These are phyloP conservation scores for Tolypocladium paradoxum DNA, from an alignment of 2,329 filamentous ascomycete genomes.

Conservation along the genomic window DNA sequence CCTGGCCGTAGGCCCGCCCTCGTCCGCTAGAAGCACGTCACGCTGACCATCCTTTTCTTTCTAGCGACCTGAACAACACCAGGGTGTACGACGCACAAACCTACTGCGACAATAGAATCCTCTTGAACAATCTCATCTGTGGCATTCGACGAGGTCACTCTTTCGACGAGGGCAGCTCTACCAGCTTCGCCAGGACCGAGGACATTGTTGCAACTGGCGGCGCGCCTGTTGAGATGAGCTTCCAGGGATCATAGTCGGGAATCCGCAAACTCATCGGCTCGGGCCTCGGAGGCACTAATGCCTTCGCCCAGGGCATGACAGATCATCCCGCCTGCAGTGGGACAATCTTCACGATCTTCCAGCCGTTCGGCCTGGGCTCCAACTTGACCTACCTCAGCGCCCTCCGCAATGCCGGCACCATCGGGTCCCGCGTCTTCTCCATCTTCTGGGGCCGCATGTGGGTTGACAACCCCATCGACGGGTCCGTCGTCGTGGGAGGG, in stretches of 20 bases:
- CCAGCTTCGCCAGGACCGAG: slow-evolving; percentile 4
- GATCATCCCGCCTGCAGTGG: slow-evolving; percentile 14
- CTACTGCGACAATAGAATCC: slow-evolving; percentile 10
- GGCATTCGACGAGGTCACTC: neutral
- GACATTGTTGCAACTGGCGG: slow-evolving; percentile 10
- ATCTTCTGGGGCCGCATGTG: no score
- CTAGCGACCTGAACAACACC: slow-evolving; percentile 24
- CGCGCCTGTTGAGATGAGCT: slow-evolving; percentile 4
- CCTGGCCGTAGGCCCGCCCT: slow-evolving; percentile 17
- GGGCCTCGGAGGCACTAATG: slow-evolving; percentile 12
- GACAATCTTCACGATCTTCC: slow-evolving; percentile 15
- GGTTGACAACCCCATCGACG: no score
- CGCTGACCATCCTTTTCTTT: no score
- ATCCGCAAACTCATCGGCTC: slow-evolving; percentile 11
- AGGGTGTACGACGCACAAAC: slow-evolving; percentile 19
- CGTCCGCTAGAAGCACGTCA: rapidly evolving
- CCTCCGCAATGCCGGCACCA: slow-evolving; percentile 7
- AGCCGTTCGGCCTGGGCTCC: slow-evolving; percentile 16
- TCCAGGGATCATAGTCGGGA: slow-evolving; percentile 9
- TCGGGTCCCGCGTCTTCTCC: no score
- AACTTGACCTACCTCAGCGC: slow-evolving; percentile 20
- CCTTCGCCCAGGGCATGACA: slow-evolving; percentile 15
- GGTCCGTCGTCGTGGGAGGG: no score
- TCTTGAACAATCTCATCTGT: neutral
- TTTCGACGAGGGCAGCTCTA: neutral